Conservation (phyloP, 345 rosid species). For the Draba incana region DNA sequence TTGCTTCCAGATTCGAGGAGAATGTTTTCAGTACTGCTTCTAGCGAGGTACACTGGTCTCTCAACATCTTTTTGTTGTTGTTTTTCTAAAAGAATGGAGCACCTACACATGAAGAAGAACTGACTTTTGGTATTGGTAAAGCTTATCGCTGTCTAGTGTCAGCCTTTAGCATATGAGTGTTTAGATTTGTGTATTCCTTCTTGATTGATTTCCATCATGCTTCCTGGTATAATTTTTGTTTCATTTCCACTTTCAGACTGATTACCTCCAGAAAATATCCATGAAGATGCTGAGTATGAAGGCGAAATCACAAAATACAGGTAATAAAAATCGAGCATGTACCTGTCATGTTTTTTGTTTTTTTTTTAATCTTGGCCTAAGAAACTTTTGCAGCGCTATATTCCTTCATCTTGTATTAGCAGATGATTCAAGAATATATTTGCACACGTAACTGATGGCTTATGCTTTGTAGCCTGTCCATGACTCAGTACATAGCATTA, state of each 20-base stretch:
- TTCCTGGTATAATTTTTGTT: slow-evolving; percentile 1
- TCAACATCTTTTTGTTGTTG: not conserved
- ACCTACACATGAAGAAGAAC: not conserved
- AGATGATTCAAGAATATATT: too few species aligned
- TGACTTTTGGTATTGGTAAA: not conserved
- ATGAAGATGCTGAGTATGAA: slow-evolving; percentile 69
- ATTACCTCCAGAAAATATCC: slow-evolving; percentile 69
- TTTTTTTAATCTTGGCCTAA: too few species aligned
- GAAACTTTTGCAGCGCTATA: too few species aligned
- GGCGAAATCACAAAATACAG: slow-evolving; percentile 53
- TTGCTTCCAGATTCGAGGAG: slow-evolving; percentile 74
- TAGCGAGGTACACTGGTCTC: slow-evolving; percentile 45
- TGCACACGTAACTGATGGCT: too few species aligned
- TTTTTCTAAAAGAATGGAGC: not conserved
- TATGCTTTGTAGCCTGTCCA: too few species aligned
- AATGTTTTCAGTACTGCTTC: slow-evolving; percentile 56
- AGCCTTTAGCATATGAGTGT: not conserved
- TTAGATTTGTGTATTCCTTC: not conserved
- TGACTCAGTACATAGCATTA: too few species aligned
- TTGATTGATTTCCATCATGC: not conserved
- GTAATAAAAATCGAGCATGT: slow-evolving; percentile 31
- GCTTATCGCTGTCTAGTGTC: not conserved
- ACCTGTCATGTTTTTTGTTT: too few species aligned
- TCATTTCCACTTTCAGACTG: slow-evolving; percentile 46
- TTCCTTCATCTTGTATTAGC: too few species aligned